Evolutionary conservation across 768 basidiomycete genomes (phyloP), one percentile per base, ranked within the genome.

Genomic region (Mycena galericulata): DNA sequence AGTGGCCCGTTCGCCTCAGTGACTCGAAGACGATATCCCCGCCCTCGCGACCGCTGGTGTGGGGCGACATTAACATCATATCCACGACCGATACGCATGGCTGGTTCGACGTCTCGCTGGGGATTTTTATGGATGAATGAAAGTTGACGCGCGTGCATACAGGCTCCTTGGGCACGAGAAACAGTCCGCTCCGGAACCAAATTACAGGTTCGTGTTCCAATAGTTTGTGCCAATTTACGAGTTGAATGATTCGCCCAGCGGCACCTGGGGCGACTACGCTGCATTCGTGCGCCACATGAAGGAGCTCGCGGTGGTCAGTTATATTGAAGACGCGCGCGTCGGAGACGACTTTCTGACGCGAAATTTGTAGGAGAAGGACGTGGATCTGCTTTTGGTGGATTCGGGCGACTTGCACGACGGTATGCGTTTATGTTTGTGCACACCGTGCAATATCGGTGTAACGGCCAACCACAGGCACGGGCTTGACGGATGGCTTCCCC

Each of bases 11-110:
- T 4, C 15, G 18, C 54, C 32, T 51, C 26, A 1, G 30, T 0
- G 24, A 29, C 7, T 29, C 30, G 4, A 34, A 22, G 29, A 53
- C 5, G 27, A 12, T 47, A 32, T 36, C 88, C 0, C 83, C 83
- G 20, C 95, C 95, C 5, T 85, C 86, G 62, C 83, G 90, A 22
- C 86, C 88, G 26, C 84, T 97, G 17, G 87, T 88, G 57, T 96
- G 95, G 96, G 89, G 91, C n/a, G 94, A 96, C 74, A 85, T 97
- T 75, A 97, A 97, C 75, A 87, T 96, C 73, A 85, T 96, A 50
- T 89, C 91, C 73, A 96, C 94, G 3, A 96, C 96, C 0, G 95
- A 96, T 77, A 92, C 70, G 32, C 70, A 72, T 32, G 70, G 70
- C 40, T 60, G 40, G 30, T 58, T 9, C 50, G n/a, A n/a, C n/a